Conservation (phyloP, 2,329 filamentous ascomycete species). For the Bipolaris bicolor region DNA sequence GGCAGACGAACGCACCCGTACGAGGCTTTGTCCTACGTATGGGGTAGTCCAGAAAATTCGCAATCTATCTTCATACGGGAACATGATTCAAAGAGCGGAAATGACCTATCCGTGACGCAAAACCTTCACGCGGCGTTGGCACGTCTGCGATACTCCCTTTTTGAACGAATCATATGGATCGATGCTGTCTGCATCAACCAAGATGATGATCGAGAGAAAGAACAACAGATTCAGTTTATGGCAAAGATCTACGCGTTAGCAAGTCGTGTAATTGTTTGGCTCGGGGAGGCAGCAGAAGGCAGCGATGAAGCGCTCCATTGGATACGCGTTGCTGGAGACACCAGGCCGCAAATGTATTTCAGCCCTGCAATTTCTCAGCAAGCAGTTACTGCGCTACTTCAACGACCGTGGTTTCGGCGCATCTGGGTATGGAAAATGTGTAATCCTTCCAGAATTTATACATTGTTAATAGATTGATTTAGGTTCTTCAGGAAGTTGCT, state of each 20-base stretch:
- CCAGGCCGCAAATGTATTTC: constrained; percentile 2
- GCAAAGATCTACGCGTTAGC: constrained; percentile 20
- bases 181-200: constrained; percentile 11
- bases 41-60: constrained; percentile 5
- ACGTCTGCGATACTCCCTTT: constrained; percentile 12
- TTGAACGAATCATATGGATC: constrained; percentile 15
- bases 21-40: constrained; percentile 20
- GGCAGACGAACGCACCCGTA: constrained; percentile 9
- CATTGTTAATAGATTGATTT: no score
- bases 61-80: constrained; percentile 12
- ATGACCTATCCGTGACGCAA: constrained; percentile 9
- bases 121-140: constrained; percentile 14
- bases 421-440: constrained; percentile 22
- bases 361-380: no score
- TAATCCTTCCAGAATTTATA: constrained; percentile 7
- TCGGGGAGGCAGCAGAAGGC: constrained; percentile 15
- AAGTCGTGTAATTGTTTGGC: constrained; percentile 21
- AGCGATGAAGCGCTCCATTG: constrained; percentile 18
- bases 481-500: no score
- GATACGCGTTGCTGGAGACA: constrained; percentile 14
- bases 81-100: not conserved
- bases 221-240: constrained; percentile 19
- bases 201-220: constrained; percentile 16
- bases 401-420: constrained; percentile 27
- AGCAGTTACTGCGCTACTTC: constrained; percentile 19